These are phyloP conservation scores for Drechmeria coniospora DNA, from an alignment of 2,329 filamentous ascomycete species.

Conservation along the genomic window DNA sequence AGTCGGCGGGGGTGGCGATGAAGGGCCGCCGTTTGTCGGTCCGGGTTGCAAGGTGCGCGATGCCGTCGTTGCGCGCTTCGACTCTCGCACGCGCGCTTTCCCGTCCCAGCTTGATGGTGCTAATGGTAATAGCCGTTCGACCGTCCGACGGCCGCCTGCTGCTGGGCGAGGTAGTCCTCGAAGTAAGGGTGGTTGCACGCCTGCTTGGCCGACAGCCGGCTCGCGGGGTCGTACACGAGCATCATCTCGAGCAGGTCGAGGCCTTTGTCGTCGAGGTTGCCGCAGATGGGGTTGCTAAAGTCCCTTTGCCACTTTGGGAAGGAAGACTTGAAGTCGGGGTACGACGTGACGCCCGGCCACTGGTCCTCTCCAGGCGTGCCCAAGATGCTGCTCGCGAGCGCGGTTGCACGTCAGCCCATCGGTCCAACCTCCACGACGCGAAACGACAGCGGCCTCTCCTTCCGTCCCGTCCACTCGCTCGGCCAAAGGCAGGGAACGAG, in stretches of 20 bases:
- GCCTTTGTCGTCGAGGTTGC: constrained; percentile 55
- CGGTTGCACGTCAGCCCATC: too few relatives aligned
- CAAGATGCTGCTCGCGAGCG: constrained; percentile 37
- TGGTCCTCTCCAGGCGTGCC: constrained; percentile 69
- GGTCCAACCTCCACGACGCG: neutral
- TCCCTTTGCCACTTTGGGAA: constrained; percentile 85
- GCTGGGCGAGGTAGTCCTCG: constrained; percentile 21
- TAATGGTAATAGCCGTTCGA: constrained; percentile 22
- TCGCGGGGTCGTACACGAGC: constrained; percentile 76
- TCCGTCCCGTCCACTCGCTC: too few relatives aligned
- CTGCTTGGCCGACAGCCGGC: constrained; percentile 79
- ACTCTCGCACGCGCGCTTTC: neutral
- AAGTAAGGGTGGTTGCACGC: constrained; percentile 79
- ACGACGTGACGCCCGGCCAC: constrained; percentile 88
- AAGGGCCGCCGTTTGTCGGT: too few relatives aligned
- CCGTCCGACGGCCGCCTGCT: constrained; percentile 12
- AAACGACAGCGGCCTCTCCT: too few relatives aligned
- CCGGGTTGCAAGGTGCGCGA: too few relatives aligned
- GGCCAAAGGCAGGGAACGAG: neutral
- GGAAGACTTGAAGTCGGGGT: constrained; percentile 82
- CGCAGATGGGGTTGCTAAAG: constrained; percentile 48
- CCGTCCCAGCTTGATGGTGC: constrained; percentile 10
- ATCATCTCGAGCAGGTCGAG: constrained; percentile 54
- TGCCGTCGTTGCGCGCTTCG: neutral
- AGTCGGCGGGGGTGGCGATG: constrained; percentile 2